Base-by-base conservation (phyloP, 148 eudicot genomes). In the Tetragonia tetragonoides region DNA sequence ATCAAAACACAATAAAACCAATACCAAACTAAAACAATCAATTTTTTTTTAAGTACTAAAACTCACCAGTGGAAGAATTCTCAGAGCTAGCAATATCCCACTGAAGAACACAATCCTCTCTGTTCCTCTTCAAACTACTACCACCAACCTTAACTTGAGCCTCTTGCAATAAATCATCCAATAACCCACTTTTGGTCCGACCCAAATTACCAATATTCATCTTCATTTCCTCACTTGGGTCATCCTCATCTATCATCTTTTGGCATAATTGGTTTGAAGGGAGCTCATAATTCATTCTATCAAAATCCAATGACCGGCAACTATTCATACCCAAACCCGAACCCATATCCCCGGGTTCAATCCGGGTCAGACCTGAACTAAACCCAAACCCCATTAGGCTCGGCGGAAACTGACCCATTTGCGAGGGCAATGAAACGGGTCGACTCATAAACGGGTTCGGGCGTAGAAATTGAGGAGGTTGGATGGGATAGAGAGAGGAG, bases 141-240 rank as follows among this genome's bases (percentile, higher is more conserved):
- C 76, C 73, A 15, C 78, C 38, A 0, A 74, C 74, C 82, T 86
- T 83, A 65, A 81, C 78, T 21, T 81, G 91, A 78, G 92, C 87
- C 81, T 94, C 98, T 21, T 81, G 87, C 57, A 92, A 75, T 28
- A 94, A 80, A 66, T 86, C 93, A 76, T 87, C 98, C 81, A 94
- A 80, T 70, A 94, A 85, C 21, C 98, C 98, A 74, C 97, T 92
- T 41, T 90, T 91, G 15, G 75, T 79, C 74, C 80, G 70, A 68
- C 75, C 77, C 73, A 75, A 59, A 77, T 39, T 24, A 18, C 54
- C 66, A 80, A 28, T 28, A 28, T 24, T 72, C 63, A 37, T 61
- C 73, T 62, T 64, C 79, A 61, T 42, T 38, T 74, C 71, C 75
- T 75, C 39, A 64, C 80, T 54, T 78, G 77, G 34, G 79, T 16